Conservation (phyloP, 2,329 filamentous ascomycete genomes). For the Sporothrix curviconia region DNA sequence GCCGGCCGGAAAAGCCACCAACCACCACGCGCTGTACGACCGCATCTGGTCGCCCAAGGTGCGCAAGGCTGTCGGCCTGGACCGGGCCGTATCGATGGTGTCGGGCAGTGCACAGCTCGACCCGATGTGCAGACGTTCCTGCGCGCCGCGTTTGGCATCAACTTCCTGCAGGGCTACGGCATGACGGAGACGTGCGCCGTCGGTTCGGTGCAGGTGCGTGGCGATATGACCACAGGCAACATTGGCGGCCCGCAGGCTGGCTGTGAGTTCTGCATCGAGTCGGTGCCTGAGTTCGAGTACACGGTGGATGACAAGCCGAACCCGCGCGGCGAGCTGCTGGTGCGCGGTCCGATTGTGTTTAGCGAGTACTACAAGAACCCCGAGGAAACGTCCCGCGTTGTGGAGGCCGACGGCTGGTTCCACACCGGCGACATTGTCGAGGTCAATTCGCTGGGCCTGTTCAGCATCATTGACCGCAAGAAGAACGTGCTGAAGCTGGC, state of each 20-base stretch:
- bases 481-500: constrained; percentile 99
- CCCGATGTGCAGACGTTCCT: constrained; percentile 80
- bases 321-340: constrained; percentile 81
- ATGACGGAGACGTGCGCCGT: constrained; percentile 89
- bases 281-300: constrained; percentile 93
- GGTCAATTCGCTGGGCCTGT: constrained; percentile 76
- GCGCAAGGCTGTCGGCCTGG: constrained; percentile 71
- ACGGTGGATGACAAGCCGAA: constrained; percentile 77
- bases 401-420: constrained; percentile 93
- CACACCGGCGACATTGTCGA: constrained; percentile 87
- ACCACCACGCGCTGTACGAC: constrained; percentile 72
- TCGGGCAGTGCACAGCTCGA: constrained; percentile 89
- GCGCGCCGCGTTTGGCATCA: constrained; percentile 70
- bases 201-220: constrained; percentile 59
- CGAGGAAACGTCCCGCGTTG: constrained; percentile 74
- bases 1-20: constrained; percentile 65
- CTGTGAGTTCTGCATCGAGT: constrained; percentile 72
- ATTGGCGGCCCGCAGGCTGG: constrained; percentile 66
- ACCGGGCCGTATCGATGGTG: constrained; percentile 65
- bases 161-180: constrained; percentile 83
- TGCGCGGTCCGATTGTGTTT: constrained; percentile 78
- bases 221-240: constrained; percentile 72
- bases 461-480: constrained; percentile 90
- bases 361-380: constrained; percentile 83
- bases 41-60: constrained; percentile 90